A percentile compares a stretch with the other conserved stretches of the same genome.
phyloP scores from a whole-genome alignment of 176 grass and related monocot species.

The Secale cereale region DNA sequence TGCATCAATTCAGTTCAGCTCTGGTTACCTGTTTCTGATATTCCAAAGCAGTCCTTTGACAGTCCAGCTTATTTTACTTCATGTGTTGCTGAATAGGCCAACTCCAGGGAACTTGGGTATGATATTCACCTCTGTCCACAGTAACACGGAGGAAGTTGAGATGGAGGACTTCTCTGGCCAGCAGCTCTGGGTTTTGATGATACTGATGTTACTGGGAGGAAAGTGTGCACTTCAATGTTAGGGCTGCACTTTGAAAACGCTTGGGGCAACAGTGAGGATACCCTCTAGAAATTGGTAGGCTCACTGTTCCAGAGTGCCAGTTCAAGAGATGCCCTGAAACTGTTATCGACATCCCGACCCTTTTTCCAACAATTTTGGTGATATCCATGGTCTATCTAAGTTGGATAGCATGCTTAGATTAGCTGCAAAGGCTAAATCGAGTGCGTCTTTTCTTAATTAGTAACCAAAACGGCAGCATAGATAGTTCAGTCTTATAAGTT shows the following conservation, averaged over 20 bases:
- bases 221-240: conserved; percentile 45
- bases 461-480: not conserved
- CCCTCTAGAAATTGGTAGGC: conserved; percentile 33
- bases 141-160: conserved; percentile 45
- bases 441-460: no score
- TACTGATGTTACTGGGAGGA: conserved; percentile 63
- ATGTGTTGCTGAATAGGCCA: conserved; percentile 29
- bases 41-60: conserved; percentile 36
- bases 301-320: conserved; percentile 53
- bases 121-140: conserved; percentile 52
- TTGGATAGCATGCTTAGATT: not conserved
- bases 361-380: conserved; percentile 46
- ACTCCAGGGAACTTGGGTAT: conserved; percentile 38
- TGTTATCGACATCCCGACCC: conserved; percentile 40
- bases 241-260: conserved; percentile 21
- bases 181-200: conserved; percentile 42
- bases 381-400: not conserved
- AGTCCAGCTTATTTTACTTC: conserved; percentile 51
- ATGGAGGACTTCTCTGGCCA: conserved; percentile 57
- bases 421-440: not conserved
- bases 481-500: not conserved
- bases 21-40: conserved; percentile 19
- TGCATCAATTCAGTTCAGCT: conserved; percentile 16
- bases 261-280: not conserved
- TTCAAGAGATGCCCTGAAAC: conserved; percentile 49